Base-by-base conservation (phyloP, 495 filamentous ascomycete species). In the Penicillium coprophilum region DNA sequence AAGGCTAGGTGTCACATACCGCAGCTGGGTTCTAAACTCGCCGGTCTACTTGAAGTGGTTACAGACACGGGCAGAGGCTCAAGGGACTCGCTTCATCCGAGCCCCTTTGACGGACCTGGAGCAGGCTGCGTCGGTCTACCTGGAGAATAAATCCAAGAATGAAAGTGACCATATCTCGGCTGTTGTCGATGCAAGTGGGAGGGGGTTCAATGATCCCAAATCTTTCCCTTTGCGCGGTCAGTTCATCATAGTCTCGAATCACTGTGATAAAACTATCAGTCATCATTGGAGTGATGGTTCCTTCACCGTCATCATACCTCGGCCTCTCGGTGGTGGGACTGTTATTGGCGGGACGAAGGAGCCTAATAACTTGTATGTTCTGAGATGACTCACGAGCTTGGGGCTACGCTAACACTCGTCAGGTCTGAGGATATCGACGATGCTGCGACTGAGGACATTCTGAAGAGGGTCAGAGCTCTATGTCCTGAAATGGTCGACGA, bases 311-410 rank as follows among this genome's bases (percentile, higher is more conserved):
- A 73, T 67, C 32, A 72, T 83, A 0, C 77, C 80, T 2, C 70
- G 80, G 1, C 71, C 70, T 19, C 74, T 76, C 32, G 70, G 76
- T 6, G 77, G 79, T n/a, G 80, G 80, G 0, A 82, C 80, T 0
- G 63, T 82, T 7, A 74, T 83, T 23, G 80, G 80, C 7, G 80
- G 80, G 0, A 82, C 80, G 2, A 82, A 81, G 55, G 75, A 82
- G 60, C 70, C 73, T 5, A 65, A 74, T 40, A 70, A 80, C 46
- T 81, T 76, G 77, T 68, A 65, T 34, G 31, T 2, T 15, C 5
- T 15, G 11, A 13, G 17, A 66, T 77, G 21, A 64, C 54, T 0
- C 40, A 39, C 21, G 31, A 44, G n/a, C 13, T 31, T 38, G 1
- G 17, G 36, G 20, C 5, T 36, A 20, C 20, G 41, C 55, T 10